phyloP scores from a whole-genome alignment of 345 rosid genomes.

The Citrus mangshanensis region DNA sequence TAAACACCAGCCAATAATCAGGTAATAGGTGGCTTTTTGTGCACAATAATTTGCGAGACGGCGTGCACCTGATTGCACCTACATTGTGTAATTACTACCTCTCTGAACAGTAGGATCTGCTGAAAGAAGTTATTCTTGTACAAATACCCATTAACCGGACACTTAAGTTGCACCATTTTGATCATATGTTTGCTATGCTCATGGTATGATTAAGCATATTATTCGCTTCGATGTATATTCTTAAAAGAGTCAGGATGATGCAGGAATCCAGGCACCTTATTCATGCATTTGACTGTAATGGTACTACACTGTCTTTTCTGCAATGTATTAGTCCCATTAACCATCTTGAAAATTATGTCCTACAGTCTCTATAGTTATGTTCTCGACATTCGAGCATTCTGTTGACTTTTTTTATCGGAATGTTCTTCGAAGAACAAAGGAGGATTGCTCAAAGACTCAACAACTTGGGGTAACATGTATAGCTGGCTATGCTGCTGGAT shows the following conservation, averaged over 20 bases:
- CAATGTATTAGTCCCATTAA: neutral
- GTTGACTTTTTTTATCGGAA: constrained; percentile 51
- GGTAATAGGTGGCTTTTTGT: no score
- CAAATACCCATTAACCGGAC: neutral
- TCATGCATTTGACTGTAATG: neutral
- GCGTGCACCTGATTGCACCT: no score
- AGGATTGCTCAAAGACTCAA: constrained; percentile 59
- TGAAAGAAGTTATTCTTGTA: neutral
- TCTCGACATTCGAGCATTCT: constrained; percentile 77
- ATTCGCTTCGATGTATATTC: neutral
- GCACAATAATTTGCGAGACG: no score
- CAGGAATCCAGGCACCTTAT: neutral
- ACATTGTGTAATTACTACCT: neutral
- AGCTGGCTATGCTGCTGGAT: constrained; percentile 76
- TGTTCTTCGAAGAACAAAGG: constrained; percentile 41
- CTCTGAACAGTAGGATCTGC: neutral
- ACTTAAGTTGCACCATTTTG: neutral
- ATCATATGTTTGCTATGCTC: neutral
- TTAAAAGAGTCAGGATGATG: neutral
- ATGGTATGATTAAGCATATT: neutral
- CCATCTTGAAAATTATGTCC: constrained; percentile 1
- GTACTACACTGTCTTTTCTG: neutral
- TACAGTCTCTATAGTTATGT: constrained; percentile 69
- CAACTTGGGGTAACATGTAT: constrained; percentile 74
- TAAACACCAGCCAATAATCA: no score